Conservation (phyloP, 805 yeast species). For the Candida ipomoeae region DNA sequence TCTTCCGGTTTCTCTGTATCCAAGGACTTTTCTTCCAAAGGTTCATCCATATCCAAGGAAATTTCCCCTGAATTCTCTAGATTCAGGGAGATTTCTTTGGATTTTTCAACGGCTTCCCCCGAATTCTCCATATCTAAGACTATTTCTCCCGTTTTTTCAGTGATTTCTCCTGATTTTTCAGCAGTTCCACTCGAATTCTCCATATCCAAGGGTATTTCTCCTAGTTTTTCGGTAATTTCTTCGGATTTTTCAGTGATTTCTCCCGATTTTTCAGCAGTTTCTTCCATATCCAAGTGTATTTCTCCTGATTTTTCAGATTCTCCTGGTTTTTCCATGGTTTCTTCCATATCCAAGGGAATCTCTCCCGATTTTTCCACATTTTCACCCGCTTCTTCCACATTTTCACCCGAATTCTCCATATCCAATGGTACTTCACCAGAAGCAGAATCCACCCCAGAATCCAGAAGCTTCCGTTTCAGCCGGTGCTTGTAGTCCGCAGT, state of each 20-base stretch:
- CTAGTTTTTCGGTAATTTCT: no score
- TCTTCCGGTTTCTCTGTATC: not conserved
- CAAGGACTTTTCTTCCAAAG: not conserved
- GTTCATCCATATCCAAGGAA: not conserved
- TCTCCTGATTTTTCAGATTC: slow-evolving; percentile 9
- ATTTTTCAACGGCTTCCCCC: not conserved
- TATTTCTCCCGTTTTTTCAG: slow-evolving; percentile 10
- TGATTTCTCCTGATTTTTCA: no score
- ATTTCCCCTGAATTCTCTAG: not conserved
- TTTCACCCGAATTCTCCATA: slow-evolving; percentile 18
- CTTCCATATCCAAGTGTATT: slow-evolving; percentile 1
- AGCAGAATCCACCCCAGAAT: not conserved
- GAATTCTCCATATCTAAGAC: slow-evolving; percentile 19
- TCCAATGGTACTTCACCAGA: not conserved
- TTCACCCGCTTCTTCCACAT: not conserved
- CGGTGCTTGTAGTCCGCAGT: slow-evolving; percentile 1
- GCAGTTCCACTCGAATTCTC: not conserved
- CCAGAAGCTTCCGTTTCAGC: slow-evolving; percentile 1
- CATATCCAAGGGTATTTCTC: not conserved
- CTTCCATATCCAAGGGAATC: slow-evolving; percentile 21
- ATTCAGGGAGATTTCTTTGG: not conserved
- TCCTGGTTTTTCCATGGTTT: not conserved
- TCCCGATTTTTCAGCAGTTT: not conserved
- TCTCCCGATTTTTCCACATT: slow-evolving; percentile 6
- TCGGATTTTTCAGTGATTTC: no score